These are phyloP conservation scores for Erysimum pusillum DNA, from an alignment of 441 rosid genomes.

Conservation along the genomic window DNA sequence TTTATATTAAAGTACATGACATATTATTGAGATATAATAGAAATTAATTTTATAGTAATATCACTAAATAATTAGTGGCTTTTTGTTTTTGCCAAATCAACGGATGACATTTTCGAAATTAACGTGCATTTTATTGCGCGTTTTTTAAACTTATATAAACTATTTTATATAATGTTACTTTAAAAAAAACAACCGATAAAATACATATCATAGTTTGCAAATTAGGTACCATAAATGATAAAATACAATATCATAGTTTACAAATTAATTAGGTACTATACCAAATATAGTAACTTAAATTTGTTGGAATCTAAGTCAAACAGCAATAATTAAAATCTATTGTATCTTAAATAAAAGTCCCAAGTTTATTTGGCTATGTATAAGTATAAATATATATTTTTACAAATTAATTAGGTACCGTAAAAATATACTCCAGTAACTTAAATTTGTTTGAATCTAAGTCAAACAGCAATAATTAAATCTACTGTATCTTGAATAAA, in stretches of 20 bases:
- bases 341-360: too few species aligned
- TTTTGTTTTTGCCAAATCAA: neutral
- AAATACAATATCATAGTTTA: too few species aligned
- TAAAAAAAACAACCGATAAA: too few species aligned
- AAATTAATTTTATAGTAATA: neutral
- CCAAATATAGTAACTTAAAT: neutral
- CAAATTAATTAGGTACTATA: neutral
- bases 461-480: neutral
- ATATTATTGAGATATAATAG: neutral
- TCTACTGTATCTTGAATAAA: neutral
- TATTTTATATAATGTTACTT: neutral
- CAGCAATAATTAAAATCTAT: neutral
- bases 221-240: too few species aligned
- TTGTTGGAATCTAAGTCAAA: neutral
- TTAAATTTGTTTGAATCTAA: too few species aligned
- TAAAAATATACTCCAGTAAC: too few species aligned
- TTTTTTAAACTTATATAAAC: neutral
- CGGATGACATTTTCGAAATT: neutral
- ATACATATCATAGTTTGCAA: too few species aligned
- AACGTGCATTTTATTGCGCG: too few species aligned
- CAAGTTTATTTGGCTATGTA: too few species aligned
- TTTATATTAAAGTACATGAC: neutral
- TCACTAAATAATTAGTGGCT: neutral
- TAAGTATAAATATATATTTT: too few species aligned
- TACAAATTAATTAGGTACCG: too few species aligned